These are phyloP conservation scores for Akanthomyces muscarius DNA, from an alignment of 2,329 filamentous ascomycete species.

Conservation along the genomic window DNA sequence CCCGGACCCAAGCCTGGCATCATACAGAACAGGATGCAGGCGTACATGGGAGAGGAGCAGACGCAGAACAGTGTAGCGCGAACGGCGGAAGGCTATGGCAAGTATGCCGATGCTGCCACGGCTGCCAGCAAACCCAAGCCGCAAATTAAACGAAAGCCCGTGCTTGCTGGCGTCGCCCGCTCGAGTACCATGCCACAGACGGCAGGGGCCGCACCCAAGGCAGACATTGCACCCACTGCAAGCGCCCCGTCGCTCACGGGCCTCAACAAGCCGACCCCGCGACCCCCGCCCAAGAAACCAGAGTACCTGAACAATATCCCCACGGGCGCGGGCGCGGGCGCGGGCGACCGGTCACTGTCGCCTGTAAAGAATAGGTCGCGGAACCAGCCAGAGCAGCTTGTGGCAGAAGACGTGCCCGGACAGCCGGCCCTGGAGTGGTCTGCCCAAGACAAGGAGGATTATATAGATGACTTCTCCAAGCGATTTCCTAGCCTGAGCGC, in stretches of 20 bases:
- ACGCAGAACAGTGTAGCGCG: conserved; percentile 53
- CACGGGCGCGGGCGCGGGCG: conserved; percentile 30
- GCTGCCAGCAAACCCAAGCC: conserved; percentile 38
- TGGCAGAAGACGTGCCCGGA: conserved; percentile 44
- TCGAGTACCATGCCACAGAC: conserved; percentile 26
- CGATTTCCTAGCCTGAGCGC: conserved; percentile 80
- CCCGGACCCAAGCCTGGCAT: conserved; percentile 63
- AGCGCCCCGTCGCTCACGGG: conserved; percentile 25
- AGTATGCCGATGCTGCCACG: conserved; percentile 62
- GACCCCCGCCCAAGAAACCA: conserved; percentile 56
- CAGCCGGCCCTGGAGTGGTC: conserved; percentile 53
- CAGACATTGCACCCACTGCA: conserved; percentile 19
- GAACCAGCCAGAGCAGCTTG: conserved; percentile 34
- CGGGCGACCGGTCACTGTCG: conserved; percentile 36
- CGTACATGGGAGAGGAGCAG: conserved; percentile 73
- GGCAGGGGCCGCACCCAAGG: conserved; percentile 6
- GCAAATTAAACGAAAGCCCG: conserved; percentile 49
- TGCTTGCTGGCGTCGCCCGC: conserved; percentile 33
- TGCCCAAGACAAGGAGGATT: conserved; percentile 59
- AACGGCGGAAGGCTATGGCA: conserved; percentile 86
- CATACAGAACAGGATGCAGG: conserved; percentile 90
- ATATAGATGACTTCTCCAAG: conserved; percentile 69
- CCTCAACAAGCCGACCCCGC: conserved; percentile 35
- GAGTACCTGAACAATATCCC: conserved; percentile 55
- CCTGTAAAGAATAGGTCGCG: conserved; percentile 39